Percentiles rank a stretch among this genome's conserved stretches.
Conservation (phyloP, 768 basidiomycete genomes). For the Leccinum sublutescens region DNA sequence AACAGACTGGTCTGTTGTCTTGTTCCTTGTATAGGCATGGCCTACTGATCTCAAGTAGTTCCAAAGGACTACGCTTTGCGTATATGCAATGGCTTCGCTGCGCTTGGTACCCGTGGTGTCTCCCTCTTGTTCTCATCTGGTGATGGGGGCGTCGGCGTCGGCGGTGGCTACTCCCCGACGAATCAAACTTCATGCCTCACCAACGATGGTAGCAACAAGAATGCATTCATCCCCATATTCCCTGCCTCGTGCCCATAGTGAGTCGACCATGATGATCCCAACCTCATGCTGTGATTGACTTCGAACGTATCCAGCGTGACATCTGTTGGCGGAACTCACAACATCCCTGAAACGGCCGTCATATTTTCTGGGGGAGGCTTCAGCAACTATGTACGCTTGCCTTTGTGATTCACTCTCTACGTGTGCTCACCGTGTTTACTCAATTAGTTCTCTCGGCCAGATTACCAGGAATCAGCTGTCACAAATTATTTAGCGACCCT, state of each 20-base stretch:
- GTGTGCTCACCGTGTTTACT: not conserved
- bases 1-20: conserved; percentile 53
- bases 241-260: conserved; percentile 62
- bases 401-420: not conserved
- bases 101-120: conserved; percentile 65
- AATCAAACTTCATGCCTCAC: conserved; percentile 49
- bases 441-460: conserved; percentile 50
- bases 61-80: conserved; percentile 57
- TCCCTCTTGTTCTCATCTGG: conserved; percentile 66
- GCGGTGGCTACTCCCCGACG: conserved; percentile 46
- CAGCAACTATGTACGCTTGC: conserved; percentile 54
- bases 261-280: conserved; percentile 1
- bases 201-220: conserved; percentile 55
- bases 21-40: not conserved
- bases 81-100: conserved; percentile 60
- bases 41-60: conserved; percentile 37
- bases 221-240: conserved; percentile 57
- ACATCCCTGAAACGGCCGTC: conserved; percentile 58
- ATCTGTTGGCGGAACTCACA: conserved; percentile 62
- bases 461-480: conserved; percentile 51
- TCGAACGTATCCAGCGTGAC: conserved; percentile 50
- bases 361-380: conserved; percentile 73
- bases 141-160: conserved; percentile 64
- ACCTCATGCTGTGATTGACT: not conserved
- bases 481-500: conserved; percentile 38